Evolutionary conservation across 2,329 filamentous ascomycete genomes (phyloP).

Genomic region (Aschersonia sp.): DNA sequence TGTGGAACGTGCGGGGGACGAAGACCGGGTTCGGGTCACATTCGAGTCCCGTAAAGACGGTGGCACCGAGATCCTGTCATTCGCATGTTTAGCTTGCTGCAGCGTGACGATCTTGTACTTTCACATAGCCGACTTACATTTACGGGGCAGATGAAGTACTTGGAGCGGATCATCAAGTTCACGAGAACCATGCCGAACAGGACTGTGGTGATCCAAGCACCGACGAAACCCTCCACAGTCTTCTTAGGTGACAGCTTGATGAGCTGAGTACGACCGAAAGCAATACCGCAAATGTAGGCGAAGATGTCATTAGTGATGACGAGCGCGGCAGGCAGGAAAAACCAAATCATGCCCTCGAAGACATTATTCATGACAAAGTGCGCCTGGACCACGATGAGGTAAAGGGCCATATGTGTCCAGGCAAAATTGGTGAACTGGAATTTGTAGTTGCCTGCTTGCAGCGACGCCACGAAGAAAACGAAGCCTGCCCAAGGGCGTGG

Average conservation of each 20-base stretch:
- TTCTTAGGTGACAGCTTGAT: constrained; percentile 99
- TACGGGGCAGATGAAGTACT: constrained; percentile 97
- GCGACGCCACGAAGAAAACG: constrained; percentile 90
- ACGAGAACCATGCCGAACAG: constrained; percentile 72
- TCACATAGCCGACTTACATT: constrained; percentile 39
- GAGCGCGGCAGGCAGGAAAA: constrained; percentile 86
- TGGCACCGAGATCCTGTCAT: constrained; percentile 67
- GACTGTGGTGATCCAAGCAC: constrained; percentile 90
- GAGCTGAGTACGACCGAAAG: constrained; percentile 87
- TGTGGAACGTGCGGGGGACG: constrained; percentile 56
- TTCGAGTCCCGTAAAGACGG: constrained; percentile 77
- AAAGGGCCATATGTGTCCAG: constrained; percentile 98
- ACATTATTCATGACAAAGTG: constrained; percentile 99
- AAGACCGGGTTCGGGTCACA: constrained; percentile 91
- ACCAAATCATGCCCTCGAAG: constrained; percentile 99
- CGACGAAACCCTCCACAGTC: constrained; percentile 95
- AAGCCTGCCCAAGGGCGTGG: constrained; percentile 48
- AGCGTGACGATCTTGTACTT: no score
- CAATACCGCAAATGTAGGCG: constrained; percentile 94
- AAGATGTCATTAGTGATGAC: constrained; percentile 99
- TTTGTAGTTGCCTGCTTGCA: constrained; percentile 91
- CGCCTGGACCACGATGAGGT: constrained; percentile 92
- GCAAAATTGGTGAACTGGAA: constrained; percentile 99
- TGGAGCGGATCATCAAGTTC: constrained; percentile 74
- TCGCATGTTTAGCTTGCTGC: not conserved